phyloP scores from a whole-genome alignment of 179 eudicot species.

The Silene vulgaris region DNA sequence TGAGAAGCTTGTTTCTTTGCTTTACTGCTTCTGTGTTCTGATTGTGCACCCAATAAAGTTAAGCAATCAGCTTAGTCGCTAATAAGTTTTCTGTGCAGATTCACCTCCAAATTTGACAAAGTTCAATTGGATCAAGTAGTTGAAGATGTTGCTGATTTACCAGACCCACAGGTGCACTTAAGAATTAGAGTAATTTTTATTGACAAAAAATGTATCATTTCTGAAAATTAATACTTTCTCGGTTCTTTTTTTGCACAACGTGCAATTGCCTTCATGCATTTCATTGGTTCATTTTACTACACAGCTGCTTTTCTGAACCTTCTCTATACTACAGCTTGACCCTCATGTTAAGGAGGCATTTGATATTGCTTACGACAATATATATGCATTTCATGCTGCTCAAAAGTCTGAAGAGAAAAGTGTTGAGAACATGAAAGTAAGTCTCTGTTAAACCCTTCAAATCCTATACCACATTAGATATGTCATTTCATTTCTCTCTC shows the following conservation, averaged over 20 bases:
- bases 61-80: slow-evolving; percentile 12
- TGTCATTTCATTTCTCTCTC: neutral
- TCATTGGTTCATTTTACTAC: neutral
- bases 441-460: slow-evolving; percentile 20
- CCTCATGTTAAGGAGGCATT: slow-evolving; percentile 10
- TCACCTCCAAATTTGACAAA: slow-evolving; percentile 10
- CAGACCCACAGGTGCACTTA: slow-evolving; percentile 73
- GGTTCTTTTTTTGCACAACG: neutral
- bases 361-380: slow-evolving; percentile 38
- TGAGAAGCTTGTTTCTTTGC: neutral
- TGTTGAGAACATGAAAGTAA: slow-evolving; percentile 92
- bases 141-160: slow-evolving; percentile 64
- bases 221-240: neutral
- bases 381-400: slow-evolving; percentile 92
- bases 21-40: neutral
- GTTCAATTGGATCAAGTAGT: slow-evolving; percentile 47
- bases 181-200: neutral
- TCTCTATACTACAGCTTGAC: slow-evolving; percentile 34
- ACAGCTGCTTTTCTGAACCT: slow-evolving; percentile 2
- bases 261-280: neutral
- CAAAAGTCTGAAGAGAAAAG: slow-evolving; percentile 67
- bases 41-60: neutral
- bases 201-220: neutral
- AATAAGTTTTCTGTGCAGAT: neutral
- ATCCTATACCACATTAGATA: neutral